Conservation (phyloP, 495 filamentous ascomycete species). For the Terfezia boudieri region DNA sequence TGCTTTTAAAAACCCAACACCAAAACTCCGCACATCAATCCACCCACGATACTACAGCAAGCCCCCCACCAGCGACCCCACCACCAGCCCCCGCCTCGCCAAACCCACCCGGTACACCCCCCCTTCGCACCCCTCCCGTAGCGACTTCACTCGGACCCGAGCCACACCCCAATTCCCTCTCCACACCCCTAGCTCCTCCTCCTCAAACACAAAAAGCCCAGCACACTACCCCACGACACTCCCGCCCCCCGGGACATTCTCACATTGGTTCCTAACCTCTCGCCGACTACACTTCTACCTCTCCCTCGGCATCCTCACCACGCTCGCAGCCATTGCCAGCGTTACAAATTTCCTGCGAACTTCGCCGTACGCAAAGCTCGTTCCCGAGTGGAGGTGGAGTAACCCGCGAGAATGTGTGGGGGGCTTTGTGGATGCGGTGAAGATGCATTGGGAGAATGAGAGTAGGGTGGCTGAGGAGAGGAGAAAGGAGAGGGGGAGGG, state of each 20-base stretch:
- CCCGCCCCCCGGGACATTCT: conserved; percentile 14
- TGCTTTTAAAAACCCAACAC: too few relatives aligned
- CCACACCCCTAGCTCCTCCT: conserved; percentile 2
- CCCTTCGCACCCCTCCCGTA: conserved; percentile 11
- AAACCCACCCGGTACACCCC: conserved; percentile 17
- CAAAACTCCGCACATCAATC: background rate
- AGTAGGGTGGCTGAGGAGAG: conserved; percentile 5
- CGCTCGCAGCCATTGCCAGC: conserved; percentile 6
- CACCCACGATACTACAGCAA: background rate
- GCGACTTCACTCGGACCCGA: background rate
- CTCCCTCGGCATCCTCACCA: conserved; percentile 12
- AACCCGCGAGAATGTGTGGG: conserved; percentile 2
- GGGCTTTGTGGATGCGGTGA: conserved; percentile 5
- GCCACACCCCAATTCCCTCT: conserved; percentile 7
- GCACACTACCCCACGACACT: conserved; percentile 14
- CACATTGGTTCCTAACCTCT: conserved; percentile 10
- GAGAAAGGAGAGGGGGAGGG: conserved; percentile 11
- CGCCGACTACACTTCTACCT: conserved; percentile 18
- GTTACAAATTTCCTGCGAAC: conserved; percentile 12
- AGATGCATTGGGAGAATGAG: conserved; percentile 16
- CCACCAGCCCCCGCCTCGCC: conserved; percentile 1
- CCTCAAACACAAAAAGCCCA: conserved; percentile 6
- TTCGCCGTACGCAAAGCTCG: background rate
- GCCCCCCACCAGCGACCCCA: background rate
- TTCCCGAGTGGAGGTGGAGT: conserved; percentile 8